These are phyloP conservation scores for Arthrobotrys pseudoclavata DNA, from an alignment of 2,329 filamentous ascomycete genomes.

Conservation along the genomic window DNA sequence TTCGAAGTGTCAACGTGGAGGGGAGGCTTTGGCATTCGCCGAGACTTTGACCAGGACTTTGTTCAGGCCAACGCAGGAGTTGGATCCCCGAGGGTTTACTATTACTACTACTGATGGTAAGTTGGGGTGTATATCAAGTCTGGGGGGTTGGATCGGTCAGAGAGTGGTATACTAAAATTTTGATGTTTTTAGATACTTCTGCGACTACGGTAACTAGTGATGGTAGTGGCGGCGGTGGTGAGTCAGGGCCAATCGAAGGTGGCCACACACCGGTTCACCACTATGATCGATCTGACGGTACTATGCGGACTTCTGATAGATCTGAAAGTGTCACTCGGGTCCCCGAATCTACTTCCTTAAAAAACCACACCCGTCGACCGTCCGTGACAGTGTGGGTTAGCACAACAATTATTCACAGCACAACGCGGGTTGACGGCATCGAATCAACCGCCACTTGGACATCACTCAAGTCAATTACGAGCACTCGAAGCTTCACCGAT, in stretches of 20 bases:
- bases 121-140: background rate
- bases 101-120: background rate
- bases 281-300: background rate
- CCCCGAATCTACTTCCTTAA: background rate
- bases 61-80: background rate
- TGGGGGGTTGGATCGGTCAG: too few relatives aligned
- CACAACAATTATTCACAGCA: background rate
- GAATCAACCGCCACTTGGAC: background rate
- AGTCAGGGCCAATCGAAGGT: background rate
- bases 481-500: background rate
- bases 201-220: background rate
- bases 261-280: background rate
- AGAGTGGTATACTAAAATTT: background rate
- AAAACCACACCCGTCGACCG: background rate
- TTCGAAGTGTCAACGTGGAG: background rate
- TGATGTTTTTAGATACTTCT: background rate
- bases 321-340: too few relatives aligned
- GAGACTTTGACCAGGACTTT: background rate
- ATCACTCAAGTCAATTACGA: background rate
- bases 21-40: background rate
- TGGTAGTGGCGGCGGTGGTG: too few relatives aligned
- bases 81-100: background rate
- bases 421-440: background rate
- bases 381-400: background rate
- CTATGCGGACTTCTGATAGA: background rate